Evolutionary conservation across 2,329 filamentous ascomycete species (phyloP).

Genomic region (Calonectria honghensis): DNA sequence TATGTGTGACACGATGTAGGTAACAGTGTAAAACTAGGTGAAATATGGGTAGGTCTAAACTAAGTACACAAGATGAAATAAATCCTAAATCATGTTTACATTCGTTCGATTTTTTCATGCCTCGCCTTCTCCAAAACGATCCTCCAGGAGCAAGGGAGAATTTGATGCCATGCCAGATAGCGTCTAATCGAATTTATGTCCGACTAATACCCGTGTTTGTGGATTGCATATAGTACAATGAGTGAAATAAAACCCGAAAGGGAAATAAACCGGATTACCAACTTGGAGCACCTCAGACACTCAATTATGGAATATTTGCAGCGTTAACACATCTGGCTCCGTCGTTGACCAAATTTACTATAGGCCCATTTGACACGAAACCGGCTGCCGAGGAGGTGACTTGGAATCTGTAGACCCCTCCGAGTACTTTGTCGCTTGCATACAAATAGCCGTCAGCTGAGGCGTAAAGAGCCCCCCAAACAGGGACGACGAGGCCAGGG

Average conservation of each 20-base stretch:
- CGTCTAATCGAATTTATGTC: neutral
- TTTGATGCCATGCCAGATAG: neutral
- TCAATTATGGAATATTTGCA: neutral
- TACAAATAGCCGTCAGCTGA: slow-evolving; percentile 49
- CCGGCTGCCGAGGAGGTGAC: slow-evolving; percentile 37
- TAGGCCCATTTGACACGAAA: neutral
- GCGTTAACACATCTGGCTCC: slow-evolving; percentile 15
- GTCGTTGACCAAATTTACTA: neutral
- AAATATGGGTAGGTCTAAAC: neutral
- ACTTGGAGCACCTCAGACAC: neutral
- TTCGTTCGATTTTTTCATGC: neutral
- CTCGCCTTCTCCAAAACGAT: neutral
- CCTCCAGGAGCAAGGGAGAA: neutral
- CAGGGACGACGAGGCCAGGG: neutral
- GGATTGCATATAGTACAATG: neutral
- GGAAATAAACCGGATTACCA: neutral
- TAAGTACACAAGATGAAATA: neutral
- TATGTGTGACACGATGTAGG: neutral
- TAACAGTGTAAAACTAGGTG: neutral
- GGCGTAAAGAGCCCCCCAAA: slow-evolving; percentile 50
- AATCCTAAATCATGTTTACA: neutral
- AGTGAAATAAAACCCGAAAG: neutral
- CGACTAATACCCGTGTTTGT: neutral
- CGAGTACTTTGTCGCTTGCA: slow-evolving; percentile 46
- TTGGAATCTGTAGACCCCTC: slow-evolving; percentile 49